Percentiles rank a stretch among this genome's conserved stretches.
These are phyloP conservation scores for Alternaria triticina DNA, from an alignment of 2,329 filamentous ascomycete species.

Conservation along the genomic window DNA sequence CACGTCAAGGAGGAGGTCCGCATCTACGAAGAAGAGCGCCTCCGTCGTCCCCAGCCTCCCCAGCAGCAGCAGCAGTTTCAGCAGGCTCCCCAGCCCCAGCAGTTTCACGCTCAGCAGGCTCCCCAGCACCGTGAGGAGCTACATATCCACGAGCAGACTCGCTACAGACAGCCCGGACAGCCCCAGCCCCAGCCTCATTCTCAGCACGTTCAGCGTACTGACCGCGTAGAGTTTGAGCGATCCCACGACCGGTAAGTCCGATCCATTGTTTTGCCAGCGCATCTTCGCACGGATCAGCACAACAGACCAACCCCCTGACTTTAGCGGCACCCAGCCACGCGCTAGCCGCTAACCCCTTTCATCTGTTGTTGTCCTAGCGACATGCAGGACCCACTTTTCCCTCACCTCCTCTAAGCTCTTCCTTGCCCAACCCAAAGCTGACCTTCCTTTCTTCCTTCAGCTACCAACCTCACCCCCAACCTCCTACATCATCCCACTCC, in stretches of 20 bases:
- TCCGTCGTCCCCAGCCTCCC: slow-evolving; percentile 69
- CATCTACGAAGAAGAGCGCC: slow-evolving; percentile 77
- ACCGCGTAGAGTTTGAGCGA: slow-evolving; percentile 35
- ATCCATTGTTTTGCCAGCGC: slow-evolving; percentile 37
- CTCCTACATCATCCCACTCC: slow-evolving; percentile 65
- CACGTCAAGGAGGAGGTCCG: slow-evolving; percentile 86
- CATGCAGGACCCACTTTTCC: slow-evolving; percentile 47
- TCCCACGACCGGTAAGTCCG: slow-evolving; percentile 41
- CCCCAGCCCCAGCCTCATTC: slow-evolving; percentile 8
- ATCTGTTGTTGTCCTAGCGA: slow-evolving; percentile 51
- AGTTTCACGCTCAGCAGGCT: slow-evolving; percentile 6
- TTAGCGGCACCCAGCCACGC: slow-evolving; percentile 43
- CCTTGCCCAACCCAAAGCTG: slow-evolving; percentile 42
- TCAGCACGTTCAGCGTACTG: slow-evolving; percentile 19
- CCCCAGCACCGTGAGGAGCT: slow-evolving; percentile 32
- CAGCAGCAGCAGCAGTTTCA: slow-evolving; percentile 5
- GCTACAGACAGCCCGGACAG: slow-evolving; percentile 4
- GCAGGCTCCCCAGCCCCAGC: slow-evolving; percentile 2
- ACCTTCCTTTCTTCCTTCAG: slow-evolving; percentile 52
- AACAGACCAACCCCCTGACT: slow-evolving; percentile 42
- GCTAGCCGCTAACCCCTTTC: slow-evolving; percentile 40
- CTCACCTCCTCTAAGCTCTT: slow-evolving; percentile 41
- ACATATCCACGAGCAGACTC: slow-evolving; percentile 13
- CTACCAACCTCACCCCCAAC: slow-evolving; percentile 62
- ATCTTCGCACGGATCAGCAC: slow-evolving; percentile 38